Conservation (phyloP, 2,329 filamentous ascomycete species). For the Aureobasidium sp. region DNA sequence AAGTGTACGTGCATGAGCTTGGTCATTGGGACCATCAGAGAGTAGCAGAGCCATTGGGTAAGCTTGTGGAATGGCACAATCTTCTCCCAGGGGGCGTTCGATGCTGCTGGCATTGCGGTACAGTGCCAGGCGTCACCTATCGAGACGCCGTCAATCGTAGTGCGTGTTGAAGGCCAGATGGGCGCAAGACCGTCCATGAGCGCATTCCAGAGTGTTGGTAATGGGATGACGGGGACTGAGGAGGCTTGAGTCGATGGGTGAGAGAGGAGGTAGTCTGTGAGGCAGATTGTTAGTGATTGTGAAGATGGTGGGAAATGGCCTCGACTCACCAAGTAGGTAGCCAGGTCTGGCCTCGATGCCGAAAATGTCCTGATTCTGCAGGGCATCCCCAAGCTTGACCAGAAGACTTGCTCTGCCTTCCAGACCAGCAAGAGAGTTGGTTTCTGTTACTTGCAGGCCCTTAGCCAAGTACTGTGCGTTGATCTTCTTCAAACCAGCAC, state of each 20-base stretch:
- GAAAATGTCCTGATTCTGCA: slow-evolving; percentile 76
- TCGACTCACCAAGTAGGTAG: slow-evolving; percentile 73
- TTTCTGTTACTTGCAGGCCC: slow-evolving; percentile 73
- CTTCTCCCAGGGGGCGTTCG: slow-evolving; percentile 63
- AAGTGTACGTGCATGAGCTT: slow-evolving; percentile 73
- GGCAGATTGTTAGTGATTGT: slow-evolving; percentile 13
- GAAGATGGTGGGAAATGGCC: not conserved
- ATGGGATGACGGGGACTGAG: slow-evolving; percentile 74
- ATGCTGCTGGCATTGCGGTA: slow-evolving; percentile 68
- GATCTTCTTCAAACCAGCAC: slow-evolving; percentile 63
- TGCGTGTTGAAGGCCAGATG: slow-evolving; percentile 85
- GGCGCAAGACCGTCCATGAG: slow-evolving; percentile 78
- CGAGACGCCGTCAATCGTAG: slow-evolving; percentile 74
- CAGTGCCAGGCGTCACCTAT: slow-evolving; percentile 95
- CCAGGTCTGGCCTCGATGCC: slow-evolving; percentile 77
- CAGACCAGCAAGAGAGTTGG: slow-evolving; percentile 75
- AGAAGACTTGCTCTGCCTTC: slow-evolving; percentile 77
- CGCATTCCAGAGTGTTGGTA: slow-evolving; percentile 83
- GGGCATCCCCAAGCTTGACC: slow-evolving; percentile 62
- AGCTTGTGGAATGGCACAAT: slow-evolving; percentile 91
- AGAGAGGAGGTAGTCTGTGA: slow-evolving; percentile 76
- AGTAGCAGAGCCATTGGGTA: slow-evolving; percentile 91
- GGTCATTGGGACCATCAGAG: slow-evolving; percentile 84
- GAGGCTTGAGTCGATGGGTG: slow-evolving; percentile 85
- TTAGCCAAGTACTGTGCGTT: slow-evolving; percentile 66